Evolutionary conservation across 2,329 filamentous ascomycete species (phyloP).

Genomic region (Penicillium sp.): DNA sequence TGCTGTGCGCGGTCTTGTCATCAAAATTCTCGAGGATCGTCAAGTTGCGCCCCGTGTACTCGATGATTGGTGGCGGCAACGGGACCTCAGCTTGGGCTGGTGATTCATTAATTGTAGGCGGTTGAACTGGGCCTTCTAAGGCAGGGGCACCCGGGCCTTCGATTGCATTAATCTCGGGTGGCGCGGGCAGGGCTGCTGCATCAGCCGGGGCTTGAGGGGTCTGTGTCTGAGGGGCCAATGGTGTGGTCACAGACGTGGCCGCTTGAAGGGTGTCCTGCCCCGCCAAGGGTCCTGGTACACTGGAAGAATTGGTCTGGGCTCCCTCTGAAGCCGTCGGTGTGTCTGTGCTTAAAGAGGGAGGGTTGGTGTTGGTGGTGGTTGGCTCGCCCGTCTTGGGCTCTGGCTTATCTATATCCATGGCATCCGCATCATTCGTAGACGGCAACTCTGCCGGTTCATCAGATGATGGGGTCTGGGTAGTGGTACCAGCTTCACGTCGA

Average conservation of each 20-base stretch:
- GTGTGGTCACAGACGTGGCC: slow-evolving; percentile 4
- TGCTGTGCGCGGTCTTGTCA: slow-evolving; percentile 55
- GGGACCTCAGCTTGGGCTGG: slow-evolving; percentile 28
- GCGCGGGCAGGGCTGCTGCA: slow-evolving; percentile 11
- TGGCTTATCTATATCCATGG: slow-evolving; percentile 20
- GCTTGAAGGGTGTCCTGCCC: slow-evolving; percentile 3
- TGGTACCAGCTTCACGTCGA: background rate
- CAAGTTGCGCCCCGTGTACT: slow-evolving; percentile 57
- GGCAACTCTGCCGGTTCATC: background rate
- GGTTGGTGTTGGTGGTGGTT: background rate
- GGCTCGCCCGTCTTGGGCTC: background rate
- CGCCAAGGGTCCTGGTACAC: background rate
- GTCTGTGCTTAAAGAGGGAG: slow-evolving; percentile 1
- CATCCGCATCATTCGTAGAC: slow-evolving; percentile 1
- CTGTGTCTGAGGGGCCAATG: background rate
- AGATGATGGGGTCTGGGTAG: background rate
- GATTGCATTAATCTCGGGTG: slow-evolving; percentile 6
- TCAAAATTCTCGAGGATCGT: slow-evolving; percentile 62
- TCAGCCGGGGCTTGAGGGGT: slow-evolving; percentile 2
- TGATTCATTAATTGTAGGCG: slow-evolving; percentile 15
- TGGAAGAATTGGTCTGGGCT: background rate
- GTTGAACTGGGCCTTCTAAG: background rate
- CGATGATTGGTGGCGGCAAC: slow-evolving; percentile 42
- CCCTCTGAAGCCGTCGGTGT: slow-evolving; percentile 2
- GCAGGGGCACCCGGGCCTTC: background rate